Conservation (phyloP, 2,329 filamentous ascomycete genomes). For the Pseudogymnoascus sp. region DNA sequence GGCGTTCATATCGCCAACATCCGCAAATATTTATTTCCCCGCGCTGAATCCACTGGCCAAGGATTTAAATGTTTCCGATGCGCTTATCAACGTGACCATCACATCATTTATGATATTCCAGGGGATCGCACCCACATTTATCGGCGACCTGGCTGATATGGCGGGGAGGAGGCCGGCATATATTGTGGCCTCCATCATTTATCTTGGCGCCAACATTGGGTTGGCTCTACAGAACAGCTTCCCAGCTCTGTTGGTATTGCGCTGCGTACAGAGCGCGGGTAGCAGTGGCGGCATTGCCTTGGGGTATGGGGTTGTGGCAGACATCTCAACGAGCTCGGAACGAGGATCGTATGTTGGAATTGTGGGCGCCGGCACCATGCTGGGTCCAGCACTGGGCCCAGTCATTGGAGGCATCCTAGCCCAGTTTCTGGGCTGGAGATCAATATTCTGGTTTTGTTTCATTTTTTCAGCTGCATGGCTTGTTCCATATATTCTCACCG, state of each 20-base stretch:
- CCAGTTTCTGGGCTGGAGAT: slow-evolving; percentile 38
- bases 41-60: neutral
- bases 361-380: slow-evolving; percentile 45
- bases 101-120: slow-evolving; percentile 11
- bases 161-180: slow-evolving; percentile 46
- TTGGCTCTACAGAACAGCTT: slow-evolving; percentile 42
- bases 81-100: slow-evolving; percentile 11
- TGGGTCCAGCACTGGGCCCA: slow-evolving; percentile 31
- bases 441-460: slow-evolving; percentile 41
- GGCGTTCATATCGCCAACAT: slow-evolving; percentile 23
- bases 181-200: slow-evolving; percentile 42
- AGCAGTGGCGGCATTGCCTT: slow-evolving; percentile 57
- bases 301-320: slow-evolving; percentile 62
- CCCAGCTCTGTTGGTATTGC: slow-evolving; percentile 24
- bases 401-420: slow-evolving; percentile 40
- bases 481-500: neutral
- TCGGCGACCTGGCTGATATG: slow-evolving; percentile 33
- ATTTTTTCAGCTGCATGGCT: slow-evolving; percentile 24
- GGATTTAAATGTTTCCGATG: slow-evolving; percentile 4
- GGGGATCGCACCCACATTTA: slow-evolving; percentile 7
- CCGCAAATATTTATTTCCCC: neutral
- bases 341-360: slow-evolving; percentile 66
- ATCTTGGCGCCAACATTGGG: slow-evolving; percentile 44
- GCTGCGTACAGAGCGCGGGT: neutral
- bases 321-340: slow-evolving; percentile 61